Evolutionary conservation across 768 basidiomycete genomes (phyloP), one percentile per base, ranked within the genome.

Genomic region (Macrolepiota albuminosa): DNA sequence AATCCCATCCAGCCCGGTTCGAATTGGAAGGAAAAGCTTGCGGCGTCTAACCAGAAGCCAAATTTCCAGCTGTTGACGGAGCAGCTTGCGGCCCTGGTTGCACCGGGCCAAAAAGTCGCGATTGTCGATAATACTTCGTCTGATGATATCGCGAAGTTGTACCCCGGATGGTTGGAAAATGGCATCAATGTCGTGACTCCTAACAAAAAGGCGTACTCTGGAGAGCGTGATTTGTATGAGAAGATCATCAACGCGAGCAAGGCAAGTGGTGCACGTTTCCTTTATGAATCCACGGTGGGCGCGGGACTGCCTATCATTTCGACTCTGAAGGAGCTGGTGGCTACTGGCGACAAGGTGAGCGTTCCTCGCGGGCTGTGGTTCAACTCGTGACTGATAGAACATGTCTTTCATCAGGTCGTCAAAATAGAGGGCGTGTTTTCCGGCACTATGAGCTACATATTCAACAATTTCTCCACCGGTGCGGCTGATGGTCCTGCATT

Each of bases 381-480:
- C 10, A 10, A n/a, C 10, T n/a, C 21, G 54, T n/a, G 40, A 4
- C 33, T 54, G 13, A 21, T 11, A 13, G 14, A 47, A 34, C n/a
- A n/a, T 7, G 37, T 47, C 50, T 31, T 29, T 37, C 18, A 45
- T 29, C 61, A 91, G 88, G 78, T 96, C 62, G 76, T 80, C 67
- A 96, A 93, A 79, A 92, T 98, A 64, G 97, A 99, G 73, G 97
- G 97, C 42, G 97, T 98, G 24, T 93, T 99, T 73, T 95, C 92
- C 5, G 97, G 97, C 9, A 99, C 97, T 3, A 85, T 99, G 81
- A 93, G 90, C 70, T 99, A 98, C 77, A 98, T 99, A 76, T 99
- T 99, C 82, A 98, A 98, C 76, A 87, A 94, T 63, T 93, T 95
- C 76, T 88, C 91, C 2, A 87, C 85, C 4, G 86, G 84, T 1